Evolutionary conservation across 371 early-diverging fungal species (phyloP).

Genomic region (Apophysomyces sp.): DNA sequence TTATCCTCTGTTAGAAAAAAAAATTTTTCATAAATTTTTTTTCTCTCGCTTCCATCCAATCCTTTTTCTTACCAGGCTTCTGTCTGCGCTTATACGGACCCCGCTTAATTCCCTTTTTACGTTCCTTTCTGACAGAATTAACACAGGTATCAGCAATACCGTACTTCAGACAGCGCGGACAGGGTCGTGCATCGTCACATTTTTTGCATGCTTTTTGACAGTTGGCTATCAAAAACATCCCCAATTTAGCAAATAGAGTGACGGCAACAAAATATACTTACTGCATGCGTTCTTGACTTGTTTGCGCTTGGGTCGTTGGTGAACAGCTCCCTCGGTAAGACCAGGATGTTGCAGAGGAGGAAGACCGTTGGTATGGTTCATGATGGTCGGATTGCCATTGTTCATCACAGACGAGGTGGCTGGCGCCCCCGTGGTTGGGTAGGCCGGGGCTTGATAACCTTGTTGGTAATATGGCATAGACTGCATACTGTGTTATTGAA

Average conservation of each 20-base stretch:
- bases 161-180: slow-evolving; percentile 80
- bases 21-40: background rate
- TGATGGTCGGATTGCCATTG: slow-evolving; percentile 2
- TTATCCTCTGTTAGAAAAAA: background rate
- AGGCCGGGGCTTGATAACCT: slow-evolving; percentile 2
- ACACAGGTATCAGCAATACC: slow-evolving; percentile 74
- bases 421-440: background rate
- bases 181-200: slow-evolving; percentile 88
- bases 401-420: slow-evolving; percentile 1
- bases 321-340: background rate
- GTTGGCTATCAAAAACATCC: slow-evolving; percentile 54
- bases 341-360: slow-evolving; percentile 6
- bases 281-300: slow-evolving; percentile 55
- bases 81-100: slow-evolving; percentile 78
- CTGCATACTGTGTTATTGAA: slow-evolving; percentile 6
- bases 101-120: slow-evolving; percentile 83
- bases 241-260: background rate
- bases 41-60: background rate
- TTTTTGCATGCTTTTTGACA: slow-evolving; percentile 94
- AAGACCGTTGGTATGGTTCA: slow-evolving; percentile 3
- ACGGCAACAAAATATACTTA: slow-evolving; percentile 22
- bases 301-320: slow-evolving; percentile 30
- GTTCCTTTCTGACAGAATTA: slow-evolving; percentile 81
- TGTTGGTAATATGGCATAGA: slow-evolving; percentile 7
- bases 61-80: slow-evolving; percentile 14